phyloP scores from a whole-genome alignment of 345 rosid genomes.

The Syzygium jambos region DNA sequence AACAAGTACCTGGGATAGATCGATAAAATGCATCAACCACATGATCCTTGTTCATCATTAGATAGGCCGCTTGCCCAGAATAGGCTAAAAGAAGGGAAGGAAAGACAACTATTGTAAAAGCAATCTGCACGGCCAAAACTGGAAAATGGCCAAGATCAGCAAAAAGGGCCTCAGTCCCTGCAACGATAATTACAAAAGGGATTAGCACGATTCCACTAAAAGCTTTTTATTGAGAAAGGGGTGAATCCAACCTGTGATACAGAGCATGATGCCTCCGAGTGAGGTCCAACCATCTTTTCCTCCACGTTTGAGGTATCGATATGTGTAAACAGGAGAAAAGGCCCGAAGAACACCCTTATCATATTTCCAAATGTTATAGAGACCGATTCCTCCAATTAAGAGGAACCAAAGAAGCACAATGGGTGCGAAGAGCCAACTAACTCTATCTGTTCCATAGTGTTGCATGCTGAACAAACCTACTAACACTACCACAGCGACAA shows the following conservation, averaged over 20 bases:
- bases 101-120: slow-evolving; percentile 80
- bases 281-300: slow-evolving; percentile 67
- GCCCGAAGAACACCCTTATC: slow-evolving; percentile 72
- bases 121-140: slow-evolving; percentile 71
- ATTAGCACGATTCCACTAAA: neutral
- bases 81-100: slow-evolving; percentile 97
- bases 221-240: neutral
- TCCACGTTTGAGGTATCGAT: slow-evolving; percentile 61
- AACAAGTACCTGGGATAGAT: slow-evolving; percentile 64
- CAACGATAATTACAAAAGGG: neutral
- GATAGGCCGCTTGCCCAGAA: slow-evolving; percentile 97
- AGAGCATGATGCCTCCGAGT: slow-evolving; percentile 88
- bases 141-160: slow-evolving; percentile 95
- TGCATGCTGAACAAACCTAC: slow-evolving; percentile 87
- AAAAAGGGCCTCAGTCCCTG: slow-evolving; percentile 94
- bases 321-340: slow-evolving; percentile 72
- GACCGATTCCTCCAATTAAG: slow-evolving; percentile 76
- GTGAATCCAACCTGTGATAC: slow-evolving; percentile 63
- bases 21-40: slow-evolving; percentile 66
- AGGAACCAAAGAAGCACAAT: slow-evolving; percentile 88
- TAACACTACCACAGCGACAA: slow-evolving; percentile 68
- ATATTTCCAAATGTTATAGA: slow-evolving; percentile 65
- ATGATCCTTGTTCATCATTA: slow-evolving; percentile 45
- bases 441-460: slow-evolving; percentile 89
- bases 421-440: slow-evolving; percentile 96